Conservation (phyloP, 2,329 filamentous ascomycete genomes). For the Penicillium sp. region DNA sequence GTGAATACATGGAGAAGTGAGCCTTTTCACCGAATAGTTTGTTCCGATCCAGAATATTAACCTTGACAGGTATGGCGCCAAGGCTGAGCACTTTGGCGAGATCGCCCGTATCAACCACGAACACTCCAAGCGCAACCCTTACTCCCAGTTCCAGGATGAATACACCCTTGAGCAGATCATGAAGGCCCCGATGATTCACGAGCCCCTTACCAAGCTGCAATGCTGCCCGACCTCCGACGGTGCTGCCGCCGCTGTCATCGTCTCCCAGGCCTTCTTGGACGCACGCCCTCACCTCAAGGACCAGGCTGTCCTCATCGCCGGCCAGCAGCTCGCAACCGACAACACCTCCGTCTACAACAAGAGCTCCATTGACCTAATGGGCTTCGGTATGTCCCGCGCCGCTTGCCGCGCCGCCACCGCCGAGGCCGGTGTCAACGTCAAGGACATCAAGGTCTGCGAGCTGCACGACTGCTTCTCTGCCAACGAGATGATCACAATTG, state of each 20-base stretch:
- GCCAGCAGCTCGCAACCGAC: conserved; percentile 87
- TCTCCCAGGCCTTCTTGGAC: conserved; percentile 87
- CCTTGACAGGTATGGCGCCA: conserved; percentile 73
- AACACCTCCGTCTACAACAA: conserved; percentile 76
- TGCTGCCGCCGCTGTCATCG: conserved; percentile 83
- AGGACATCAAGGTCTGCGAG: conserved; percentile 83
- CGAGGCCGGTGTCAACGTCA: conserved; percentile 68
- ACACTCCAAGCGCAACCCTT: conserved; percentile 90
- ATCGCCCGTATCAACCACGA: conserved; percentile 92
- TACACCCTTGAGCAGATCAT: conserved; percentile 86
- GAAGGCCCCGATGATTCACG: conserved; percentile 76
- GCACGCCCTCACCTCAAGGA: conserved; percentile 78
- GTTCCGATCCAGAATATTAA: background rate
- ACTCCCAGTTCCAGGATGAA: conserved; percentile 95
- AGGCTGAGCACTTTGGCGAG: conserved; percentile 85
- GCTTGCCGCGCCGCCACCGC: conserved; percentile 72
- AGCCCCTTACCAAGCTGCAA: conserved; percentile 94
- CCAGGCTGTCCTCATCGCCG: conserved; percentile 87
- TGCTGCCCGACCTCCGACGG: conserved; percentile 97
- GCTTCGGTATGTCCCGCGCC: conserved; percentile 79
- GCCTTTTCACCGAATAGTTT: conserved; percentile 27
- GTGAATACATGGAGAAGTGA: conserved; percentile 93
- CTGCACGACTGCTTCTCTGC: conserved; percentile 96
- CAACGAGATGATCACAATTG: conserved; percentile 90
- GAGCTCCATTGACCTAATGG: conserved; percentile 85